Base-by-base conservation (phyloP, 306 rosid species). In the Cucurbita argyrosperma region DNA sequence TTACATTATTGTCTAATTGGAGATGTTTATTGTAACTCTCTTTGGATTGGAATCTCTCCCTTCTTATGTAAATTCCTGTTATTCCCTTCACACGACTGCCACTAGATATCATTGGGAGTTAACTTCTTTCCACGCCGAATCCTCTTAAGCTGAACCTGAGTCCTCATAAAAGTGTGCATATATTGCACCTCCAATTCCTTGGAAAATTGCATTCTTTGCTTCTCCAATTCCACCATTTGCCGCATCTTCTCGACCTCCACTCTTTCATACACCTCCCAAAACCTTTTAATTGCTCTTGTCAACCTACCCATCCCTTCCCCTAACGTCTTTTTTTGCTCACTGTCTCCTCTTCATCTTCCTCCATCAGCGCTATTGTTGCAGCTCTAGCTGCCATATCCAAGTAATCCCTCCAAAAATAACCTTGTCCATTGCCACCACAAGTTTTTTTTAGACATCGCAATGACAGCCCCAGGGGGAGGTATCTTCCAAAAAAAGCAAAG, bases 151-250 rank as follows among this genome's bases (percentile, higher is more conserved):
- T 93, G 91, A 79, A 93, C 89, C 83, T 89, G 96, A 7, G 96
- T 93, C 57, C 90, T 96, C 96, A 87, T 82, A 79, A 90, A 86
- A 89, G 87, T 93, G 78, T 85, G 79, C 98, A 87, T 93, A 85
- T 96, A 83, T 77, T 90, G 91, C 26, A 85, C 84, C 81, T 93
- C 98, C 79, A 93, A 83, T 74, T 93, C 98, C 75, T 88, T 93
- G 10, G 8, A 91, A 75, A 93, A 93, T 74, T 90, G 89, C 91
- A 93, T 85, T 88, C 96, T 86, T 81, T 90, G 91, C 84, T 88
- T 89, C 88, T 93, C 96, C 92, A 93, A 79, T 72, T 93, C 98
- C 79, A 87, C 79, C 96, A 86, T 90, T 83, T 93, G 96, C 87
- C 86, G 83, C 80, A 93, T 78, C 75, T 90, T 93, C 78, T 93